Base-by-base conservation (phyloP, 2,329 filamentous ascomycete genomes). In the Cryphonectria nitschkei region DNA sequence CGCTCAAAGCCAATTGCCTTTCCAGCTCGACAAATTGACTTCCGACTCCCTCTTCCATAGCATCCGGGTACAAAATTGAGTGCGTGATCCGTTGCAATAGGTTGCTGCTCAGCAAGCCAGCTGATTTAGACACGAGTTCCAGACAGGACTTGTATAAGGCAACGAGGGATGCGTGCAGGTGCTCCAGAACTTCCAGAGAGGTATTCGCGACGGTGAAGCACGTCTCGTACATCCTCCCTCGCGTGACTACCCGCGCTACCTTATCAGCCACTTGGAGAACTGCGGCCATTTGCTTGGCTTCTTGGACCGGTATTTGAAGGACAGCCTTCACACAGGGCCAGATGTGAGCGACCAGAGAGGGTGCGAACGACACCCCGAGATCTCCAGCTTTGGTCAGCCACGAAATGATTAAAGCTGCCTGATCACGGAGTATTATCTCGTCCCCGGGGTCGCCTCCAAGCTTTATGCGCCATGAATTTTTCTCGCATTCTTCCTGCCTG, bases 331-430 rank as follows among this genome's bases (percentile, higher is more conserved):
- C 19, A 22, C 50, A 56, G 22, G 65, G 50, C 50, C 65, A 67
- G n/a, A 67, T 34, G 3, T 58, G 50, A 7, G 19, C 4, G 11
- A 60, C 65, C 22, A 60, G 46, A n/a, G 65, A 41, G 8, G 65
- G 65, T 34, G 50, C 65, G 37, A 67, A 67, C 5, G 46, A 3
- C 14, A 43, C 13, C 7, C 65, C 65, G 37, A 58, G 26, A n/a
- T 67, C 39, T 9, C 65, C 65, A n/a, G 65, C 65, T 32, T 43
- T 60, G n/a, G 65, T 67, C 8, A 67, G 50, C 37, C 65, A 67
- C 32, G 50, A 6, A n/a, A 67, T 43, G 50, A 67, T 46, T 0
- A 41, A 5, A 29, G 50, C 65, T 8, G 65, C 52, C 50, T 67
- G 50, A 19, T 67, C 50, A 19, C 65, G 65, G 46, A 67, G 50